A percentile compares a stretch with the other conserved stretches of the same genome.
These are phyloP conservation scores for Ochetophila trinervis DNA, from an alignment of 306 rosid species.

Conservation along the genomic window DNA sequence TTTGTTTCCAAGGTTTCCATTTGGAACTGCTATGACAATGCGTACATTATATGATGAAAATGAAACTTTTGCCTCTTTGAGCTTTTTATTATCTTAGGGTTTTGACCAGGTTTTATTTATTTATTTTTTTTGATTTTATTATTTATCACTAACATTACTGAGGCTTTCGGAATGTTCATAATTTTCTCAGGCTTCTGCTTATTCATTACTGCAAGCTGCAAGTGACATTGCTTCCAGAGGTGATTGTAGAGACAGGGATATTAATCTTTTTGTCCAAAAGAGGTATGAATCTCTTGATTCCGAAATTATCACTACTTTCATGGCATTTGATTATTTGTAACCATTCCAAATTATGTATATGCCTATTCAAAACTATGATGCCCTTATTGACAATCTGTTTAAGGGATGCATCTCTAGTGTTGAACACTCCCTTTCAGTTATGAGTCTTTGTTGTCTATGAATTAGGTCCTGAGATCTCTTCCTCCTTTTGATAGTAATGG, in stretches of 20 bases:
- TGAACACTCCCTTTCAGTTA: background rate
- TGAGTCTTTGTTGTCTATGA: background rate
- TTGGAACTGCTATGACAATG: too few species aligned
- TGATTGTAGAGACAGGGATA: constrained; percentile 67
- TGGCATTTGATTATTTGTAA: constrained; percentile 4
- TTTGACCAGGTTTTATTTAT: background rate
- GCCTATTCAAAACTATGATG: constrained; percentile 1
- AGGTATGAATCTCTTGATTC: constrained; percentile 51
- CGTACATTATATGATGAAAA: background rate
- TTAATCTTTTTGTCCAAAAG: constrained; percentile 70
- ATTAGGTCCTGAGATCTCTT: background rate
- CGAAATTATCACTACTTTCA: constrained; percentile 18
- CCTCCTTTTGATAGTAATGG: background rate
- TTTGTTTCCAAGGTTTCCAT: background rate
- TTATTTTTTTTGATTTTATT: background rate
- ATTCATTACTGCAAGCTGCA: constrained; percentile 86
- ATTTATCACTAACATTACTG: constrained; percentile 1
- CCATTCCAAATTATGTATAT: background rate
- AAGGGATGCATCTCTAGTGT: background rate
- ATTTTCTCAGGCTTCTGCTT: constrained; percentile 77
- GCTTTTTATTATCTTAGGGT: background rate
- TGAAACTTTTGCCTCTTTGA: background rate
- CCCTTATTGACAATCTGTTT: background rate
- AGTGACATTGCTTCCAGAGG: constrained; percentile 73
- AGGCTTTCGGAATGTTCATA: constrained; percentile 16